These are phyloP conservation scores for Penicillium angulare DNA, from an alignment of 495 filamentous ascomycete genomes.

Conservation along the genomic window DNA sequence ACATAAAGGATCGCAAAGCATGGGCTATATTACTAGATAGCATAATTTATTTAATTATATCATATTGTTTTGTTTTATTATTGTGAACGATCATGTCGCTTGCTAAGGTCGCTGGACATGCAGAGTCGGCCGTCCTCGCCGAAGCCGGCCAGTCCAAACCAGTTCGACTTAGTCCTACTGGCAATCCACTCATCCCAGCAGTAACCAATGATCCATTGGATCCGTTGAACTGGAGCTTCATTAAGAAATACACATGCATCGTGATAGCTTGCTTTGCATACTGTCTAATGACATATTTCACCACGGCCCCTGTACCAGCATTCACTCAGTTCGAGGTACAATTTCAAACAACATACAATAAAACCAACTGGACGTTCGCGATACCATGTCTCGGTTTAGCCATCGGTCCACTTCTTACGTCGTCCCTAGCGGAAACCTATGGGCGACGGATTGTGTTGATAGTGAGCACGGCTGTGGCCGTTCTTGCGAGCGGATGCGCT, in stretches of 20 bases:
- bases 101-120: neutral
- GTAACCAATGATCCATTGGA: neutral
- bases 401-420: slow-evolving; percentile 59
- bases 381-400: slow-evolving; percentile 59
- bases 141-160: neutral
- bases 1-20: no score
- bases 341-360: slow-evolving; percentile 46
- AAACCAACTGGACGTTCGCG: slow-evolving; percentile 65
- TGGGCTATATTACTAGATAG: no score
- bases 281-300: slow-evolving; percentile 65
- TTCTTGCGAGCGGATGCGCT: slow-evolving; percentile 52
- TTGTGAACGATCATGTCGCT: neutral
- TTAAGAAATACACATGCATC: neutral
- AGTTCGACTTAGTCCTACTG: neutral
- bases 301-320: slow-evolving; percentile 60
- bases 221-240: neutral
- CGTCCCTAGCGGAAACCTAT: slow-evolving; percentile 56
- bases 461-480: slow-evolving; percentile 51
- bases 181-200: neutral
- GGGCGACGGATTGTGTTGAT: slow-evolving; percentile 56
- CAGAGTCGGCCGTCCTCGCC: neutral
- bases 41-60: no score
- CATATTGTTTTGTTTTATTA: neutral
- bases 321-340: slow-evolving; percentile 52
- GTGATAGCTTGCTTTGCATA: slow-evolving; percentile 30